Evolutionary conservation across 2,329 filamentous ascomycete genomes (phyloP), one percentile per base, ranked within the genome.

Genomic region (Zymoseptoria pseudotritici): DNA sequence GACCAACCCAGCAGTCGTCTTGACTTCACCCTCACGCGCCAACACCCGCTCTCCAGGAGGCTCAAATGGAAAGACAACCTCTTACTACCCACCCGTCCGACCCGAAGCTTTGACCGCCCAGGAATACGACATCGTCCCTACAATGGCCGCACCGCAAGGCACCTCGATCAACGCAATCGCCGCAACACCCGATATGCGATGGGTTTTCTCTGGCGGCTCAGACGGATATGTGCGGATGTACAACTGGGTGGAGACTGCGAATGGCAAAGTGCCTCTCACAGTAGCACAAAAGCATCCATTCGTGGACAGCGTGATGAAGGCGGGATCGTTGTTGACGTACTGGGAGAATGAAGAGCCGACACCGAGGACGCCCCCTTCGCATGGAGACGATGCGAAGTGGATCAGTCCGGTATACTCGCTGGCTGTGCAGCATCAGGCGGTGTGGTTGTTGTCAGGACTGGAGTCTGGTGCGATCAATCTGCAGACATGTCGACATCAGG

Each of bases 141-240:
- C 94, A 21, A 97, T 97, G 77, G 94, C 94, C 1, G 94, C 94
- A 2, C 94, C 94, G 0, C 92, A 97, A 73, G 89, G 91, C 63
- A 99, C 94, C 2, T 97, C 91, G 57, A 90, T 99, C 75, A 99
- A 99, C 72, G 88, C 91, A 9, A 84, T 99, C 60, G 86, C 91
- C 22, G 87, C 94, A 31, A 99, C 94, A 0, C 92, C 91, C 2
- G 94, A 99, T 74, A 87, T 97, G 80, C 85, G 91, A 58, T 97
- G 91, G 83, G 93, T 96, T 74, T 92, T 97, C 73, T 96, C 88
- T 10, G 94, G 94, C 46, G 94, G 94, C 0, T 88, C 89, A 0
- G 94, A 99, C 76, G 93, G 94, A 54, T 99, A 96, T 71, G 93
- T 99, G 64, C 85, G 94, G 59, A 97, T 97, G 74, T 97, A 95